These are phyloP conservation scores for Pythium folliculosum DNA, from an alignment of 352 stramenopile genomes.

Conservation along the genomic window DNA sequence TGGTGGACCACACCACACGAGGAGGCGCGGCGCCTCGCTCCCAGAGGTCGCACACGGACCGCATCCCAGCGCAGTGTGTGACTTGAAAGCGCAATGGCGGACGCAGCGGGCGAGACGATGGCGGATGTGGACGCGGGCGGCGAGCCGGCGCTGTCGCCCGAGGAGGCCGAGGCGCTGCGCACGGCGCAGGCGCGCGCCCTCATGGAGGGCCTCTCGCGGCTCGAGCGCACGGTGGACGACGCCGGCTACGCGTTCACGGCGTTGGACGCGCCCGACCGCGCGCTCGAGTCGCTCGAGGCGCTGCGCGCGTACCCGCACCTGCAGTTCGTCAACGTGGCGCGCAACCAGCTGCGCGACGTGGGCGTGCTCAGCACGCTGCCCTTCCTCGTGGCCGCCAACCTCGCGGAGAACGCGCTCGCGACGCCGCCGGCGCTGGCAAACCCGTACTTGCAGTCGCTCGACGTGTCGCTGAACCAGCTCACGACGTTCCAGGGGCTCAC, in stretches of 20 bases:
- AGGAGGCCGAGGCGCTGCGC: conserved; percentile 36
- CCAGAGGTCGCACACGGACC: neutral
- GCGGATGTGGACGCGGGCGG: conserved; percentile 1
- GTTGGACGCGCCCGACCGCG: conserved; percentile 63
- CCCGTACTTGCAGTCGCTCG: conserved; percentile 61
- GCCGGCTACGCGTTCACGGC: conserved; percentile 78
- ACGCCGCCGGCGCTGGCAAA: conserved; percentile 45
- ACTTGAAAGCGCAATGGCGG: neutral
- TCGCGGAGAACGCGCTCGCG: conserved; percentile 58
- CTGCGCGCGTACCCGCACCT: conserved; percentile 67
- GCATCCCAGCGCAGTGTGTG: neutral
- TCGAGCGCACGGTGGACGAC: conserved; percentile 74
- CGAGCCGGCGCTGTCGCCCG: conserved; percentile 6
- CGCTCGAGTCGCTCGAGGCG: conserved; percentile 50
- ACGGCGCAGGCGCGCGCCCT: conserved; percentile 48
- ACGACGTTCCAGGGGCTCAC: conserved; percentile 50
- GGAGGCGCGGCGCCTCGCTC: too few species aligned
- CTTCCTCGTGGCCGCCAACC: conserved; percentile 59
- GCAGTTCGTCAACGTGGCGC: conserved; percentile 68
- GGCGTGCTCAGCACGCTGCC: conserved; percentile 50
- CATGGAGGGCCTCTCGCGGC: conserved; percentile 63
- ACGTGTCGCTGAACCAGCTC: conserved; percentile 76
- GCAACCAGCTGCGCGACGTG: conserved; percentile 66
- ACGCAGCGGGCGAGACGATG: neutral
- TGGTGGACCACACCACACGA: conserved; percentile 19